Percentiles rank a stretch among this genome's conserved stretches.
These are phyloP conservation scores for Tricholoma furcatifolium DNA, from an alignment of 768 basidiomycete species.

Conservation along the genomic window DNA sequence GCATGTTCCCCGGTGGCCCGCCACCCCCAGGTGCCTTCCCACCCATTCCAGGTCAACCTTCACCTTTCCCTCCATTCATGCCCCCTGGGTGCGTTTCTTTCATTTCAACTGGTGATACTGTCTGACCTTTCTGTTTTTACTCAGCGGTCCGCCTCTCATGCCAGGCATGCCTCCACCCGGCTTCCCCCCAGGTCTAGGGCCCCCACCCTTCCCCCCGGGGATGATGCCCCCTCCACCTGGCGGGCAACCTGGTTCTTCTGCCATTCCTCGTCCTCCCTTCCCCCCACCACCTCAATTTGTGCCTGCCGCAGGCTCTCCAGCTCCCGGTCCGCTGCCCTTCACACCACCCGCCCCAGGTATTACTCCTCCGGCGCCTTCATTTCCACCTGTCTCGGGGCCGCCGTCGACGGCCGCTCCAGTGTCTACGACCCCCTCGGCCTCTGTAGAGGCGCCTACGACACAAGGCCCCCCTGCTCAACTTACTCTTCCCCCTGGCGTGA, in stretches of 20 bases:
- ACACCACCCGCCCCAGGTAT: background rate
- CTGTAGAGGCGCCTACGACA: conserved; percentile 9
- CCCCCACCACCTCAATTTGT: conserved; percentile 39
- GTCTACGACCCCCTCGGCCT: conserved; percentile 18
- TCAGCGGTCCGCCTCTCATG: conserved; percentile 39
- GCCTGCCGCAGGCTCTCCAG: conserved; percentile 8
- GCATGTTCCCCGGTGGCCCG: conserved; percentile 41
- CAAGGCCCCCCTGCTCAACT: conserved; percentile 27
- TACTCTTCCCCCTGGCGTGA: conserved; percentile 53
- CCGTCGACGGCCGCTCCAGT: conserved; percentile 15
- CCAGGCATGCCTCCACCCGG: conserved; percentile 58
- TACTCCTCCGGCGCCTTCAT: conserved; percentile 16
- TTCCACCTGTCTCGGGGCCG: conserved; percentile 3
- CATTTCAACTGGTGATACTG: background rate
- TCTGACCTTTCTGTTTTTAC: conserved; percentile 12
- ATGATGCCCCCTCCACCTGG: conserved; percentile 5
- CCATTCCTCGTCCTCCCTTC: conserved; percentile 11
- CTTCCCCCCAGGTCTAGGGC: conserved; percentile 30
- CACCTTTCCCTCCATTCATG: conserved; percentile 56
- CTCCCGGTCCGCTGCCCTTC: background rate
- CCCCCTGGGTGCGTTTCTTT: conserved; percentile 49
- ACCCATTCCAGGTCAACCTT: conserved; percentile 31
- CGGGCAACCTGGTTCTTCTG: conserved; percentile 1
- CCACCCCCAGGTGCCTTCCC: conserved; percentile 39
- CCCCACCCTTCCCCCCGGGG: conserved; percentile 28